Conservation (phyloP, 1,284 basidiomycete genomes). For the Hypsizygus ulmarius region DNA sequence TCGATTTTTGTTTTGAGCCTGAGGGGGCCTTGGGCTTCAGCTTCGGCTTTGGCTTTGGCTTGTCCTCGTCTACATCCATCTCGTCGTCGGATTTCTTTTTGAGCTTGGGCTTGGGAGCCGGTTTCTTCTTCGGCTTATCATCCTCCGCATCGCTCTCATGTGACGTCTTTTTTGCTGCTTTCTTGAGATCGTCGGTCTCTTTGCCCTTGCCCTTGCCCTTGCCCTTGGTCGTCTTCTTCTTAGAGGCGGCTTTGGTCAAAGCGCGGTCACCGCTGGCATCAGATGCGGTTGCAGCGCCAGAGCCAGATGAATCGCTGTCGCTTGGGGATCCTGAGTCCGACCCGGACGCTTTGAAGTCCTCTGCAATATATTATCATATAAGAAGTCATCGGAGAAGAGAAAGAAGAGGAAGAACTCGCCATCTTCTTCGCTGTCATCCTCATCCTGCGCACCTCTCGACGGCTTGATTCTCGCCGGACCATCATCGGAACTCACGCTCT, state of each 20-base stretch:
- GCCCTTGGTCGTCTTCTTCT: slow-evolving; percentile 32
- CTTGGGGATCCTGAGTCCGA: slow-evolving; percentile 85
- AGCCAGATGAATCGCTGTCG: slow-evolving; percentile 68
- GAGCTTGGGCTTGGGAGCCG: slow-evolving; percentile 33
- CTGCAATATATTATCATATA: slow-evolving; percentile 41
- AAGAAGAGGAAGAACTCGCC: slow-evolving; percentile 30
- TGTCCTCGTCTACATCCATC: slow-evolving; percentile 25
- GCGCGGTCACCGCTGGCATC: slow-evolving; percentile 75
- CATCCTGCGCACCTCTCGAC: slow-evolving; percentile 49
- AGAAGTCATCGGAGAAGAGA: not conserved
- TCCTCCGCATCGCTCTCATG: slow-evolving; percentile 32
- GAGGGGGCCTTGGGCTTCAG: slow-evolving; percentile 25
- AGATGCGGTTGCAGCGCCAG: slow-evolving; percentile 76
- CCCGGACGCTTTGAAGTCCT: slow-evolving; percentile 86
- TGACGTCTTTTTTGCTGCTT: slow-evolving; percentile 30
- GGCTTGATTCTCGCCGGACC: slow-evolving; percentile 46
- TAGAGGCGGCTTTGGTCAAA: slow-evolving; percentile 45
- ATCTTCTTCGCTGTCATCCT: slow-evolving; percentile 85
- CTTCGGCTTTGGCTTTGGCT: slow-evolving; percentile 23
- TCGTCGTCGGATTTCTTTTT: slow-evolving; percentile 36
- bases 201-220: slow-evolving; percentile 40
- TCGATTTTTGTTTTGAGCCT: slow-evolving; percentile 29
- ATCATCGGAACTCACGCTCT: slow-evolving; percentile 72
- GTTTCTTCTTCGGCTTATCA: slow-evolving; percentile 30
- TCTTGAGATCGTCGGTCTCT: slow-evolving; percentile 19